Evolutionary conservation across 2,329 filamentous ascomycete genomes (phyloP).

Genomic region (Arthroderma sp.): DNA sequence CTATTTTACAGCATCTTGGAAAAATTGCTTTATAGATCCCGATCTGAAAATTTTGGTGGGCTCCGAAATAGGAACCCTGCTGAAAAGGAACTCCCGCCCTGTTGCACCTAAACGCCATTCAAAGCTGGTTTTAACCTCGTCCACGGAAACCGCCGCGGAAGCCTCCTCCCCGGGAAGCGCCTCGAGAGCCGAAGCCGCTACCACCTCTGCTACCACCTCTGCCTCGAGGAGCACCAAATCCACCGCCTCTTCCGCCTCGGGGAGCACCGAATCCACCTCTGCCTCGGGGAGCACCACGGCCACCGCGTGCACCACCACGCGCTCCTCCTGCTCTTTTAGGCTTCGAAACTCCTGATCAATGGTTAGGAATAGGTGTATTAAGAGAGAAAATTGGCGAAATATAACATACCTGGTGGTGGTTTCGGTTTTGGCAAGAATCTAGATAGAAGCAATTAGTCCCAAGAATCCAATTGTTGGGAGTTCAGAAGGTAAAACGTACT

Average conservation of each 20-base stretch:
- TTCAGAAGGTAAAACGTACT: constrained; percentile 30
- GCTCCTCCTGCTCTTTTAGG: constrained; percentile 56
- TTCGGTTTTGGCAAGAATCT: constrained; percentile 92
- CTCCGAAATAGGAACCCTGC: no score
- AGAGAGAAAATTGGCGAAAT: not conserved
- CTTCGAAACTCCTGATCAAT: constrained; percentile 48
- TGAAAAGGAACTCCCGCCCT: constrained; percentile 5
- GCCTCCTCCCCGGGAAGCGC: constrained; percentile 20
- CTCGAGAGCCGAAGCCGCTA: constrained; percentile 20
- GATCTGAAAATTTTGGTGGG: no score
- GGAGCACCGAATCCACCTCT: constrained; percentile 34
- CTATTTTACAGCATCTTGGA: no score
- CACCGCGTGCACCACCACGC: constrained; percentile 35
- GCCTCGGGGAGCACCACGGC: constrained; percentile 40
- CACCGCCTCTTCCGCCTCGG: constrained; percentile 31
- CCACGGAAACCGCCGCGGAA: constrained; percentile 22
- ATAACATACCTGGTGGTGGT: constrained; percentile 39
- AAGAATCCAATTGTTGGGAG: no score
- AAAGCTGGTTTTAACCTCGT: constrained; percentile 11
- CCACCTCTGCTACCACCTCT: constrained; percentile 35
- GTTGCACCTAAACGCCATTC: constrained; percentile 13
- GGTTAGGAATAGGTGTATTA: not conserved
- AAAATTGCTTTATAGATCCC: no score
- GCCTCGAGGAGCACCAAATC: constrained; percentile 25
- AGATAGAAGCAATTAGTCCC: constrained; percentile 1